Conservation (phyloP, 2,329 filamentous ascomycete genomes). For the Aspergillus sp. region DNA sequence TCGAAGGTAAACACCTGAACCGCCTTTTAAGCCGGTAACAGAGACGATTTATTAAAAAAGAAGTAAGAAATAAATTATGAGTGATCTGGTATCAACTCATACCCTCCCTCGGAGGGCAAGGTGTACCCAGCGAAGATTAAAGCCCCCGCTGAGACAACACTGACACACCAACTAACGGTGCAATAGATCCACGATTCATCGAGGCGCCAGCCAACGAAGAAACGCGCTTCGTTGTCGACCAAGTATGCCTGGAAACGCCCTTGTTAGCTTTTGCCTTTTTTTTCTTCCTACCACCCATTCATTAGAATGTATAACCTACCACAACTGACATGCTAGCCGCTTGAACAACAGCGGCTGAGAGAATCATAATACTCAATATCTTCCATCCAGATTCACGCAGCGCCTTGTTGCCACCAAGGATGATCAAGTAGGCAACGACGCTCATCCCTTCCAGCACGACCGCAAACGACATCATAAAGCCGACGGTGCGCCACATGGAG, state of each 20-base stretch:
- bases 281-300: no score
- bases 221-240: slow-evolving; percentile 79
- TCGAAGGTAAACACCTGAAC: background rate
- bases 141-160: slow-evolving; percentile 54
- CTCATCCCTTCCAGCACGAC: slow-evolving; percentile 79
- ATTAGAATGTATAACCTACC: slow-evolving; percentile 50
- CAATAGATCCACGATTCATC: slow-evolving; percentile 77
- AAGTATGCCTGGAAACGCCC: slow-evolving; percentile 67
- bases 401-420: slow-evolving; percentile 75
- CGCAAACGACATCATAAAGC: slow-evolving; percentile 83
- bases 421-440: slow-evolving; percentile 75
- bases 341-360: slow-evolving; percentile 66
- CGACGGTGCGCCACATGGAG: slow-evolving; percentile 84
- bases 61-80: slow-evolving; percentile 5
- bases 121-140: slow-evolving; percentile 67
- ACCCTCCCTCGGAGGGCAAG: slow-evolving; percentile 79
- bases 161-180: slow-evolving; percentile 60
- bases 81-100: slow-evolving; percentile 68
- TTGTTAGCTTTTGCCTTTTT: background rate
- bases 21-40: background rate
- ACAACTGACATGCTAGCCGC: slow-evolving; percentile 78
- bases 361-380: slow-evolving; percentile 66
- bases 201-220: slow-evolving; percentile 78
- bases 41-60: background rate
- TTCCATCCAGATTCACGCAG: slow-evolving; percentile 83